Conservation (phyloP, 2,329 filamentous ascomycete species). For the Alternaria ventricosa region DNA sequence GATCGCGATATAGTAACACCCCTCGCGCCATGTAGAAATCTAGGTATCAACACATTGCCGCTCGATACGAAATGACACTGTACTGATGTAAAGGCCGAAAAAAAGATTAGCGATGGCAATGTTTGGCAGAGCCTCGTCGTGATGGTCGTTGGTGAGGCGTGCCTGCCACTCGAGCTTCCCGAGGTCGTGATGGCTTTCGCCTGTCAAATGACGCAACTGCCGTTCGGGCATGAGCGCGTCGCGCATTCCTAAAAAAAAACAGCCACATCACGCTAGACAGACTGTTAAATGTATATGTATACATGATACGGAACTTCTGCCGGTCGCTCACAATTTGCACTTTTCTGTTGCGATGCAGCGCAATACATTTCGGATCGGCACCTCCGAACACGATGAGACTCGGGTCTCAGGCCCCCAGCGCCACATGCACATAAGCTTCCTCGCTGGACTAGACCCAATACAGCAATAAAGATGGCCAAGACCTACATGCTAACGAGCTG, state of each 20-base stretch:
- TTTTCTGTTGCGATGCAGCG: background rate
- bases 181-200: background rate
- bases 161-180: background rate
- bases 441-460: slow-evolving; percentile 8
- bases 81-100: no score
- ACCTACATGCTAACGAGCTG: background rate
- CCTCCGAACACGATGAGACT: background rate
- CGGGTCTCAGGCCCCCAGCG: background rate
- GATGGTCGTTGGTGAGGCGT: background rate
- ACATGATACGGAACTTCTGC: background rate
- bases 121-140: background rate
- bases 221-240: background rate
- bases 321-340: background rate
- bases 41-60: no score
- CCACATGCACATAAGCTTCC: background rate
- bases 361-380: background rate
- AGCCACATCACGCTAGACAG: background rate
- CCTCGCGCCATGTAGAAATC: no score
- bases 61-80: no score
- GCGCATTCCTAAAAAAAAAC: background rate
- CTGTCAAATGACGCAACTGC: background rate
- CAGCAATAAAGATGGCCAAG: slow-evolving; percentile 26
- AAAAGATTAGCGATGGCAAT: background rate
- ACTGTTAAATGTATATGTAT: background rate
- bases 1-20: no score